These are phyloP conservation scores for Penicillium sp. DNA, from an alignment of 2,329 filamentous ascomycete genomes.

Conservation along the genomic window DNA sequence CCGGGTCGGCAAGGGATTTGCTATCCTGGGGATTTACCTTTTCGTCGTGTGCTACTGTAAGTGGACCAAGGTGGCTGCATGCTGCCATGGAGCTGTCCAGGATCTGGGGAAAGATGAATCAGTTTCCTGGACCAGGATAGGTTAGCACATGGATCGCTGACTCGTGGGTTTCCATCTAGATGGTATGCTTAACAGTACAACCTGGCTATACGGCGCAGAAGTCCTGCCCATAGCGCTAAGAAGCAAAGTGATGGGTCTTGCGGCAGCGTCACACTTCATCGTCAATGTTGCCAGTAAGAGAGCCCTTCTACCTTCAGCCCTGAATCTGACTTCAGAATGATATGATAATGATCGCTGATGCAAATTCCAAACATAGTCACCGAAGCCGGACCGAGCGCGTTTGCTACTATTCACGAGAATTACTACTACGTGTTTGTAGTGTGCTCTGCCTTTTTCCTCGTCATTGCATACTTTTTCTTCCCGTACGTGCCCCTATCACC, in stretches of 20 bases:
- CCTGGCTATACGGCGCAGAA: slow-evolving; percentile 63
- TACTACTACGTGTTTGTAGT: slow-evolving; percentile 67
- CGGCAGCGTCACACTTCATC: slow-evolving; percentile 60
- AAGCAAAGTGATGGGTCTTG: slow-evolving; percentile 63
- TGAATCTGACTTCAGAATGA: neutral
- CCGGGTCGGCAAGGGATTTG: slow-evolving; percentile 63
- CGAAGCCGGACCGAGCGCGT: slow-evolving; percentile 62
- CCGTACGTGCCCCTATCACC: slow-evolving; percentile 46
- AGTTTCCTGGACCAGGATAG: too few species aligned
- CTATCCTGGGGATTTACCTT: slow-evolving; percentile 64
- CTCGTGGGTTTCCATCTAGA: slow-evolving; percentile 39
- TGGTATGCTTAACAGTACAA: slow-evolving; percentile 60
- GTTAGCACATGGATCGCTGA: slow-evolving; percentile 8
- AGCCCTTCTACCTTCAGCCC: neutral
- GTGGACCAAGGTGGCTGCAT: slow-evolving; percentile 22
- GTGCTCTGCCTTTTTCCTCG: slow-evolving; percentile 59
- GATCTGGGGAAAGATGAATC: neutral
- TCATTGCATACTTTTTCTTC: slow-evolving; percentile 61
- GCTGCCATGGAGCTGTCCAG: neutral
- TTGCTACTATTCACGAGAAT: slow-evolving; percentile 63
- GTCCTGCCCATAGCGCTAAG: slow-evolving; percentile 60
- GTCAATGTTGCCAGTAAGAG: slow-evolving; percentile 58
- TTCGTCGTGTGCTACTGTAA: slow-evolving; percentile 63
- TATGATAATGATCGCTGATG: neutral
- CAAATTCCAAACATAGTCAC: slow-evolving; percentile 46